Evolutionary conservation across 768 basidiomycete species (phyloP), one percentile per base, ranked within the genome.

Genomic region (Trametes cinnabarina): DNA sequence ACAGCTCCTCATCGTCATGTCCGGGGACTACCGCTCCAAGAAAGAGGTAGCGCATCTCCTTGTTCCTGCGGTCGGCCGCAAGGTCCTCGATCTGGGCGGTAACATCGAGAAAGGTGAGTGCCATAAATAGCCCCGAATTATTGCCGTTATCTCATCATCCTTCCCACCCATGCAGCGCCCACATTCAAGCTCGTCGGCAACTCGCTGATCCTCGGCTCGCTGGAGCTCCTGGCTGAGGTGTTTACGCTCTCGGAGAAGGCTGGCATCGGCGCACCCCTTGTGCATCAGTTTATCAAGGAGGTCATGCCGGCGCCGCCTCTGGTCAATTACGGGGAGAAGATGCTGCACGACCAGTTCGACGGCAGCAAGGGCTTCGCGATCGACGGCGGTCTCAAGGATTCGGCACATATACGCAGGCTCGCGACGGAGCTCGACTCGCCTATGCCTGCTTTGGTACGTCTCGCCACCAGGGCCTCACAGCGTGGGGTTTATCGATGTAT

Each of bases 361-460:
- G 89, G 84, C 20, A 75, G 79, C 9, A 75, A 73, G 17, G 94
- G 92, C 14, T 94, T 96, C 69, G 75, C 85, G 12, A 82, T 94
- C 47, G 86, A 90, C 44, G 90, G 90, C n/a, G 94, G 92, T 17
- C 84, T 96, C 66, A 93, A 93, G 66, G 93, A 94, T 66, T 87
- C 90, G 0, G 72, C 81, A 79, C 87, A 88, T 68, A 85, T 94
- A 51, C 86, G 88, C 54, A 80, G 79, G 47, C 77, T 94, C 10
- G 83, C 85, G 0, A 78, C 83, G 8, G 82, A 86, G 56, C 74
- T 81, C 57, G 82, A 87, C 62, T 77, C 82, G 11, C 87, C 88
- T 0, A 86, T 89, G 86, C 90, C 89, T 8, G 74, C 75, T 17
- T 75, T 88, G 20, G 69, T 70, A 56, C 6, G 64, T 41, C 26